Conservation (phyloP, 2,329 filamentous ascomycete genomes). For the Aureobasidium zeae region DNA sequence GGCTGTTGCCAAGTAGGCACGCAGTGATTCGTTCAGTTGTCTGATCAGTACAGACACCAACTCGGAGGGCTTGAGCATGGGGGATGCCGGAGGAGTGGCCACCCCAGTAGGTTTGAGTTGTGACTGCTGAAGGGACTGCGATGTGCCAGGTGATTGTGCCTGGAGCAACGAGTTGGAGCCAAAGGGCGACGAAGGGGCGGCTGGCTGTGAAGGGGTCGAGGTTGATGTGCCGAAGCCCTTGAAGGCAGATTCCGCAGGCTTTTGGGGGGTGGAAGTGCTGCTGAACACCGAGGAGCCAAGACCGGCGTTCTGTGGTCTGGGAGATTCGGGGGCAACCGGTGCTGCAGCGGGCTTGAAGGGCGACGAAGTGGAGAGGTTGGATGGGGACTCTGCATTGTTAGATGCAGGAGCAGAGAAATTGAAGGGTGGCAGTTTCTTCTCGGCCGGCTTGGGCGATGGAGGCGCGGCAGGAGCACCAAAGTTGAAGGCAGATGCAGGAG, state of each 20-base stretch:
- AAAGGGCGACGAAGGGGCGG: background rate
- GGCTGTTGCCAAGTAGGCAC: background rate
- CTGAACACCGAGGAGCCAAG: slow-evolving; percentile 4
- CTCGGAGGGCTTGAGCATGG: background rate
- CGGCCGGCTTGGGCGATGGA: slow-evolving; percentile 10
- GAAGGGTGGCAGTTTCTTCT: slow-evolving; percentile 10
- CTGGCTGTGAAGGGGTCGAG: background rate
- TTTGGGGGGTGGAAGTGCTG: slow-evolving; percentile 1
- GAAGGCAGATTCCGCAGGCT: slow-evolving; percentile 7
- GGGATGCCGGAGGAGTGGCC: slow-evolving; percentile 8
- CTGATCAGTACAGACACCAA: background rate
- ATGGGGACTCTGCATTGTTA: slow-evolving; percentile 1
- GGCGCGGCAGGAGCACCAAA: slow-evolving; percentile 9
- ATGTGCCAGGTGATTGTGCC: background rate
- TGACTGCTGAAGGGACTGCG: background rate
- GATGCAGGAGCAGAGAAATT: background rate
- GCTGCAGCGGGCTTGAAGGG: slow-evolving; percentile 3
- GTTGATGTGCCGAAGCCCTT: slow-evolving; percentile 7
- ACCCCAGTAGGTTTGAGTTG: background rate
- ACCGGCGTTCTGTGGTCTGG: background rate
- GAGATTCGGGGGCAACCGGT: background rate
- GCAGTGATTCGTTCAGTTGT: slow-evolving; percentile 9
- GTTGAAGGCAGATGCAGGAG: slow-evolving; percentile 1
- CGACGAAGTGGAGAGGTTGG: slow-evolving; percentile 1
- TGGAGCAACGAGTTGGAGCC: background rate